Evolutionary conservation across 306 rosid species (phyloP).

Genomic region (Cicer yamashitae): DNA sequence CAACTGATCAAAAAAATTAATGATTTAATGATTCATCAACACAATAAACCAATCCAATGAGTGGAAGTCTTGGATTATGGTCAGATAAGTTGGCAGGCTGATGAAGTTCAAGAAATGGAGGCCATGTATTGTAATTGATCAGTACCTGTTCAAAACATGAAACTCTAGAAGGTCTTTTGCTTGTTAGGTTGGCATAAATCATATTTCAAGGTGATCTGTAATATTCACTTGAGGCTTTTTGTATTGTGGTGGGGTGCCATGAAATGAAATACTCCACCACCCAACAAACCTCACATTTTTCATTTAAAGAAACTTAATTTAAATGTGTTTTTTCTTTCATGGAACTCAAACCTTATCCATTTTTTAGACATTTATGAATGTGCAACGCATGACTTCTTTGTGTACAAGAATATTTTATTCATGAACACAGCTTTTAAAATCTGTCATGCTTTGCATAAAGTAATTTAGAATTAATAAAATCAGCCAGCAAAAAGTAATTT

Average conservation of each 20-base stretch:
- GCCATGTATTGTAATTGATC: slow-evolving; percentile 34
- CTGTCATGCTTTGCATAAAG: neutral
- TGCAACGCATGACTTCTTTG: neutral
- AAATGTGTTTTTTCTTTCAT: neutral
- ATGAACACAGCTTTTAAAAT: neutral
- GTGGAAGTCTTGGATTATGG: slow-evolving; percentile 22
- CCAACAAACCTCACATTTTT: neutral
- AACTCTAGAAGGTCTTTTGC: slow-evolving; percentile 43
- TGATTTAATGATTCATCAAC: slow-evolving; percentile 34
- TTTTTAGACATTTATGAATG: neutral
- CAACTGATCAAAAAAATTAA: neutral
- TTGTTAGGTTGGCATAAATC: slow-evolving; percentile 44
- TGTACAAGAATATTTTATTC: neutral
- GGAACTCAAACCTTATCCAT: slow-evolving; percentile 1
- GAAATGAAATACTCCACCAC: neutral
- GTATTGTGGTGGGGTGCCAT: slow-evolving; percentile 5
- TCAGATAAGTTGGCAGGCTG: neutral
- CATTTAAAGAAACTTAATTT: neutral
- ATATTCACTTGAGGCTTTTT: slow-evolving; percentile 38
- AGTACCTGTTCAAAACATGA: slow-evolving; percentile 18
- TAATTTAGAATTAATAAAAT: neutral
- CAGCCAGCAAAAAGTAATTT: neutral
- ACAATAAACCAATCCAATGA: neutral
- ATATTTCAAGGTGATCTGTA: slow-evolving; percentile 43
- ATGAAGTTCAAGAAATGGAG: neutral